A percentile compares a stretch with the other conserved stretches of the same genome.
These are phyloP conservation scores for Setaria viridis DNA, from an alignment of 202 grass and related monocot genomes.

Conservation along the genomic window DNA sequence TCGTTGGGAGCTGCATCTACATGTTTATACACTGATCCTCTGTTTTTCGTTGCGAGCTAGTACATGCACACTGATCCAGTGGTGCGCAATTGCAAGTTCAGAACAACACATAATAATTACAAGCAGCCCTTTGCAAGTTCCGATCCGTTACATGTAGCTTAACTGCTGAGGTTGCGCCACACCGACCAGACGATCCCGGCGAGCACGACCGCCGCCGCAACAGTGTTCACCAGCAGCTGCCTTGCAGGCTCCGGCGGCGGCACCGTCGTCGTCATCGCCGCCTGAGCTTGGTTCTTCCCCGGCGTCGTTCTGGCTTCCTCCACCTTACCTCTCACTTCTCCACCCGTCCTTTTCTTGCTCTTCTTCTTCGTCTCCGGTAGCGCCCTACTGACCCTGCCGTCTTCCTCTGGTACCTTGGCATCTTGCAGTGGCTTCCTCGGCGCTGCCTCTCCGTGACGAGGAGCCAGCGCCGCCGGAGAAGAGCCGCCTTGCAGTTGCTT, in stretches of 20 bases:
- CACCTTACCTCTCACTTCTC: not conserved
- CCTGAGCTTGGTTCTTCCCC: not conserved
- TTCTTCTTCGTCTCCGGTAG: not conserved
- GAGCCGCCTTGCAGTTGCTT: not conserved
- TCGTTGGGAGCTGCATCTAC: too few relatives aligned
- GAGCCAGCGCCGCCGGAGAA: not conserved
- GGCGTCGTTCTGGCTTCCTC: not conserved
- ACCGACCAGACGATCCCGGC: constrained; percentile 38
- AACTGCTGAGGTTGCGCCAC: constrained; percentile 44
- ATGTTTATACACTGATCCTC: not conserved
- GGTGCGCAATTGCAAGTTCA: not conserved
- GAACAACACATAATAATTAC: constrained; percentile 15
- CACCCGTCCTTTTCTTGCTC: not conserved
- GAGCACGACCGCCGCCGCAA: constrained; percentile 49
- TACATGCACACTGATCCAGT: too few relatives aligned
- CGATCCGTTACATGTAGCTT: too few relatives aligned
- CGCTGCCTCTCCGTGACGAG: not conserved
- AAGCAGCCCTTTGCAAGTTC: not conserved
- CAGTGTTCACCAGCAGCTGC: constrained; percentile 55
- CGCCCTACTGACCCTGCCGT: not conserved
- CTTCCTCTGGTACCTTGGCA: not conserved
- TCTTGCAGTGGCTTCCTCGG: not conserved
- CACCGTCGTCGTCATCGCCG: not conserved
- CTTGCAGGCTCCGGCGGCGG: not conserved
- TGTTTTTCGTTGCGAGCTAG: not conserved